Evolutionary conservation across 371 early-diverging fungal species (phyloP).

Genomic region (Parasitella parasitica): DNA sequence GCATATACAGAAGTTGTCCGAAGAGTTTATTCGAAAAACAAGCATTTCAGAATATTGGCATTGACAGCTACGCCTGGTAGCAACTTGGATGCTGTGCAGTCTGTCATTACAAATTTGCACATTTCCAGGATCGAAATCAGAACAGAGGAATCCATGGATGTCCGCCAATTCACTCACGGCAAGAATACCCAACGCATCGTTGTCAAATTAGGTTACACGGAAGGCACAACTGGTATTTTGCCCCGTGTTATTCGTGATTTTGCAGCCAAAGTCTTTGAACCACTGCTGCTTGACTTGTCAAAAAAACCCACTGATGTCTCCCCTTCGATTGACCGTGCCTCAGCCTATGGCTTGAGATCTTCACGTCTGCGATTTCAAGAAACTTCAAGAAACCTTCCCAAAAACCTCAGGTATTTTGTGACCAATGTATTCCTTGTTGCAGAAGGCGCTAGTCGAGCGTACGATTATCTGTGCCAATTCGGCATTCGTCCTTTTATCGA

Average conservation of each 20-base stretch:
- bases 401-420: constrained; percentile 26
- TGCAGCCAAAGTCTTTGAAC: constrained; percentile 44
- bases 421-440: constrained; percentile 42
- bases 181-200: constrained; percentile 65
- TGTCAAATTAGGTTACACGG: constrained; percentile 62
- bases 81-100: constrained; percentile 74
- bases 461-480: constrained; percentile 57
- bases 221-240: constrained; percentile 47
- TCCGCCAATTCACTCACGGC: constrained; percentile 71
- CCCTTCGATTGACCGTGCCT: constrained; percentile 38
- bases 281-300: constrained; percentile 46
- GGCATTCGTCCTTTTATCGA: constrained; percentile 65
- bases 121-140: constrained; percentile 82
- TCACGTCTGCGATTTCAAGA: constrained; percentile 44
- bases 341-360: constrained; percentile 46
- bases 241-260: constrained; percentile 26
- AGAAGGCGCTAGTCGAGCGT: constrained; percentile 48
- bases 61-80: constrained; percentile 91
- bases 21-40: constrained; percentile 48
- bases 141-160: constrained; percentile 89
- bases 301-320: constrained; percentile 44
- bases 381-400: constrained; percentile 25
- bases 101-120: constrained; percentile 72
- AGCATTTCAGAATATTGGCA: constrained; percentile 78
- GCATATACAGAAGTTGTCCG: constrained; percentile 79